Conservation (phyloP, 495 filamentous ascomycete genomes). For the Hyaloscypha variabilis region DNA sequence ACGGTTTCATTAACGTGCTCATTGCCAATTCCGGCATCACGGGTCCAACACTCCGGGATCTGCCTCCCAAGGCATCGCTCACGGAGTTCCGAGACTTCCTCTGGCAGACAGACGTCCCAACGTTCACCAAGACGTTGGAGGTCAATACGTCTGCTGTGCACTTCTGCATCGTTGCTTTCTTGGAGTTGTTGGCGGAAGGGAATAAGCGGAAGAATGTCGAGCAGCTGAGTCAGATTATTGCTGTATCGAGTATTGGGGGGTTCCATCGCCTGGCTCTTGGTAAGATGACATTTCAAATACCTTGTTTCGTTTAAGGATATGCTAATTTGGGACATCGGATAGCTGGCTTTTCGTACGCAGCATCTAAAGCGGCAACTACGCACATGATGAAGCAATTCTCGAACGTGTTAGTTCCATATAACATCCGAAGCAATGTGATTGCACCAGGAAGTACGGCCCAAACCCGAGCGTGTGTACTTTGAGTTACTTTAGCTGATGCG, state of each 20-base stretch:
- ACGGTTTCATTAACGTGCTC: constrained; percentile 61
- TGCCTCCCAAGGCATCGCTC: constrained; percentile 40
- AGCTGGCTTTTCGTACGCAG: constrained; percentile 62
- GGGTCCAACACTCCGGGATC: constrained; percentile 43
- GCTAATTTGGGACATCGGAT: too few species aligned
- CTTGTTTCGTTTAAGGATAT: too few species aligned
- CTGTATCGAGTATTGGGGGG: constrained; percentile 63
- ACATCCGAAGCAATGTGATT: constrained; percentile 67
- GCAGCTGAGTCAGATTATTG: constrained; percentile 63
- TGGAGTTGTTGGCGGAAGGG: constrained; percentile 62
- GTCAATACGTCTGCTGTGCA: constrained; percentile 64
- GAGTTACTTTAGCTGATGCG: too few species aligned
- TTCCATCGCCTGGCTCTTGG: constrained; percentile 50
- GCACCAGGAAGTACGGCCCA: constrained; percentile 62
- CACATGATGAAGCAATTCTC: constrained; percentile 67
- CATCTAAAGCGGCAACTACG: constrained; percentile 64
- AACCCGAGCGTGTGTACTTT: too few species aligned
- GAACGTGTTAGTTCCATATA: constrained; percentile 53
- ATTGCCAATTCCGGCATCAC: constrained; percentile 68
- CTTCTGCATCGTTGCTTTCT: constrained; percentile 65
- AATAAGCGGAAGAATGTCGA: constrained; percentile 56
- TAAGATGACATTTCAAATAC: too few species aligned
- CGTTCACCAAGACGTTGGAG: constrained; percentile 58
- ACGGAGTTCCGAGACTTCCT: constrained; percentile 53
- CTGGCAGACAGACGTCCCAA: constrained; percentile 54